phyloP scores from a whole-genome alignment of 106 monocot genomes.

The Agapanthus africanus region DNA sequence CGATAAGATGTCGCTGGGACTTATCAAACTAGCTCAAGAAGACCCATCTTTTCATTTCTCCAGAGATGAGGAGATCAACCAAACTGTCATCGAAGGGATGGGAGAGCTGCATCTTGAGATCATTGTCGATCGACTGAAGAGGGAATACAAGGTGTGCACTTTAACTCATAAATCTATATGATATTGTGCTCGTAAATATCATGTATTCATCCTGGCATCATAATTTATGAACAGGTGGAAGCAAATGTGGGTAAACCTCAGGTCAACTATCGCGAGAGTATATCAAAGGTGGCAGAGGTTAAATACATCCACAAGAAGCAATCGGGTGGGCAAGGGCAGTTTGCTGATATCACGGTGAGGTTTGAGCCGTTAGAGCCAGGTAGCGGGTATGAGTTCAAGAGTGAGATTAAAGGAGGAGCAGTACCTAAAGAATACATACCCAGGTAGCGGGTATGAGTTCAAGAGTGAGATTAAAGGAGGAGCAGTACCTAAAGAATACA shows the following conservation, averaged over 20 bases:
- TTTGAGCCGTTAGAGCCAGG: conserved; percentile 91
- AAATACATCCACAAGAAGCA: conserved; percentile 94
- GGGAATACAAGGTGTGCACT: conserved; percentile 79
- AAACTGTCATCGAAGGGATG: conserved; percentile 99
- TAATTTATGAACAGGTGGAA: conserved; percentile 55
- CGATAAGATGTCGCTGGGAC: conserved; percentile 88
- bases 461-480: conserved; percentile 98
- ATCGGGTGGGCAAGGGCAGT: conserved; percentile 90
- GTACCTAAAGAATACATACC: conserved; percentile 95
- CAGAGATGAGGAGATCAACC: conserved; percentile 95
- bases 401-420: conserved; percentile 87
- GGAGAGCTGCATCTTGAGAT: conserved; percentile 98
- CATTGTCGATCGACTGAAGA: conserved; percentile 89
- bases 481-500: conserved; percentile 84
- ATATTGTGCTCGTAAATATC: too few species aligned
- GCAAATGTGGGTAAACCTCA: conserved; percentile 98
- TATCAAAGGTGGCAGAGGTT: conserved; percentile 68
- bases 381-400: conserved; percentile 93
- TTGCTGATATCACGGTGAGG: conserved; percentile 87
- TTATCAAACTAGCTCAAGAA: conserved; percentile 95
- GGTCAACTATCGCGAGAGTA: conserved; percentile 98
- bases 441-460: conserved; percentile 91
- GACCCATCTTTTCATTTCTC: conserved; percentile 99
- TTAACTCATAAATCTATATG: background rate
- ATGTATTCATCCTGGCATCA: background rate